phyloP scores from a whole-genome alignment of 2,329 filamentous ascomycete species.

The Xylaria multiplex region DNA sequence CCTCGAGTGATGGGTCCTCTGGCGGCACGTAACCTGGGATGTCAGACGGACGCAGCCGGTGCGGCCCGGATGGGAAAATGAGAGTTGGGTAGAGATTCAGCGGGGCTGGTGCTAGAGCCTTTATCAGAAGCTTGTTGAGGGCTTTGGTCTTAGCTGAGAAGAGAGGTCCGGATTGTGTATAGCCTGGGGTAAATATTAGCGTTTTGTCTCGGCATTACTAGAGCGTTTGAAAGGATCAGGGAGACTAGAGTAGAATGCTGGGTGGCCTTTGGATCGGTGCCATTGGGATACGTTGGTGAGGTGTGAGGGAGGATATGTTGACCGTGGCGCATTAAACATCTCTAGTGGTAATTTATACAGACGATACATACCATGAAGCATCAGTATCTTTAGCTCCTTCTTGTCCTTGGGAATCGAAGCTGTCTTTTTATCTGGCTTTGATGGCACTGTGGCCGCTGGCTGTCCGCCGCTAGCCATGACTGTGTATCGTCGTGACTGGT shows the following conservation, averaged over 20 bases:
- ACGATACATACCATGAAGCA: conserved; percentile 72
- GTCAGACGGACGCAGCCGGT: conserved; percentile 69
- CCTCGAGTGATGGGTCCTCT: conserved; percentile 46
- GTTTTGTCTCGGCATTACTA: not conserved
- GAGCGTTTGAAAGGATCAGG: too few relatives aligned
- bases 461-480: conserved; percentile 42
- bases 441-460: conserved; percentile 22
- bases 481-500: conserved; percentile 12
- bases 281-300: not conserved
- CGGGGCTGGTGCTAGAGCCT: conserved; percentile 71
- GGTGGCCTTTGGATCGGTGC: not conserved
- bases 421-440: conserved; percentile 37
- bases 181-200: conserved; percentile 63
- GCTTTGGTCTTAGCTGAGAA: conserved; percentile 92
- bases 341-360: not conserved
- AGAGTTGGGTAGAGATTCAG: conserved; percentile 64
- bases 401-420: conserved; percentile 53
- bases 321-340: not conserved
- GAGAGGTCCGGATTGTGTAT: conserved; percentile 86
- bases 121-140: conserved; percentile 81
- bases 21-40: conserved; percentile 73
- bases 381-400: conserved; percentile 73
- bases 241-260: not conserved
- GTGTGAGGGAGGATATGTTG: conserved; percentile 7
- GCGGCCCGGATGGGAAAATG: conserved; percentile 75